Conservation (phyloP, 169 alveolate species). For the Cryptosporidium parvum region DNA sequence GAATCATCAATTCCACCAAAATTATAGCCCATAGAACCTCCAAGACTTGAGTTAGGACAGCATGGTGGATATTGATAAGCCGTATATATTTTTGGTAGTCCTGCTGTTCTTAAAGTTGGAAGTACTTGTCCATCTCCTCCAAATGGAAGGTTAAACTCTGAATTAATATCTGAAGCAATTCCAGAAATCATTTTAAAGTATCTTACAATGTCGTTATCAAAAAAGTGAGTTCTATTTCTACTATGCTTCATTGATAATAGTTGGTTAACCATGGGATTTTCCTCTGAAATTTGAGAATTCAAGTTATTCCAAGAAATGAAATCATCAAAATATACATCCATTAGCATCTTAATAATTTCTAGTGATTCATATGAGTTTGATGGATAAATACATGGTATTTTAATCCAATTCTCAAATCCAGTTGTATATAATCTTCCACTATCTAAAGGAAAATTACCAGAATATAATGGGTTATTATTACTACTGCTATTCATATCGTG, state of each 20-base stretch:
- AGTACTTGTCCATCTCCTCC: conserved; percentile 73
- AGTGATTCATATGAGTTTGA: conserved; percentile 45
- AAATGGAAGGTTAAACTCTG: conserved; percentile 60
- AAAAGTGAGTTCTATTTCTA: conserved; percentile 45
- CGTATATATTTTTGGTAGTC: conserved; percentile 71
- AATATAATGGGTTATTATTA: conserved; percentile 11
- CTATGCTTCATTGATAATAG: conserved; percentile 18
- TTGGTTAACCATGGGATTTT: conserved; percentile 25
- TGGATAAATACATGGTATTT: conserved; percentile 64
- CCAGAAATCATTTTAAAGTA: conserved; percentile 59
- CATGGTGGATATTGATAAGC: conserved; percentile 74
- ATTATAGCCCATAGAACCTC: conserved; percentile 57
- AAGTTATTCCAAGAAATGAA: conserved; percentile 50
- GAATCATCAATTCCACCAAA: conserved; percentile 61
- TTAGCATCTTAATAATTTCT: conserved; percentile 24
- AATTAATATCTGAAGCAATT: conserved; percentile 7
- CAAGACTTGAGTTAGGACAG: conserved; percentile 64
- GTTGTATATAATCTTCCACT: conserved; percentile 37
- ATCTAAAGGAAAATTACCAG: conserved; percentile 14
- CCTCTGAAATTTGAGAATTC: conserved; percentile 26
- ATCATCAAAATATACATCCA: conserved; percentile 58
- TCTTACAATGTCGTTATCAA: conserved; percentile 8
- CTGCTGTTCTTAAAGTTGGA: conserved; percentile 61
- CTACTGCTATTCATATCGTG: neutral
- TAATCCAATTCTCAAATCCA: conserved; percentile 71